Evolutionary conservation across 2,329 filamentous ascomycete genomes (phyloP), one percentile per base, ranked within the genome.

Genomic region (Neonectria punicea): DNA sequence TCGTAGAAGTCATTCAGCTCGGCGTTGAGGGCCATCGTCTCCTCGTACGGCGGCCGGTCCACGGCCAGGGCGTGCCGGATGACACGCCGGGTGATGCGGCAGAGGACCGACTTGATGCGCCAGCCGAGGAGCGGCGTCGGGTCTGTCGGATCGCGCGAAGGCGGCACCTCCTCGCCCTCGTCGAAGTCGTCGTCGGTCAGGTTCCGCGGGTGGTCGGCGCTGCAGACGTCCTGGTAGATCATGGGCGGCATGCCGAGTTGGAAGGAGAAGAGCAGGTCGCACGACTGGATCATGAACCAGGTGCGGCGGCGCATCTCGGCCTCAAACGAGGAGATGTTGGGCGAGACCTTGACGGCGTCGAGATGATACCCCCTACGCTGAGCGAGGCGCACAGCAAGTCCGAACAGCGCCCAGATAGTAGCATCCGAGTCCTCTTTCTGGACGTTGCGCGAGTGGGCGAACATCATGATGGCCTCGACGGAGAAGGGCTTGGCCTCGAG

Each of bases 221-320:
- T 84, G 68, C 79, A 84, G 34, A 82, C 80, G 14, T 80, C 79
- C n/a, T 83, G 78, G 54, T 82, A 78, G 53, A 86, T 79, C 59
- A 83, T 82, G n/a, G 82, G 77, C 1, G 85, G 84, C 72, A 87
- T 81, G 9, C 85, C 84, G n/a, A 85, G 80, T 73, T 87, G 84
- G 64, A 84, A 85, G 1, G 84, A 84, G 50, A 85, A 81, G 3
- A 86, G 67, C 5, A 83, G 74, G 68, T 87, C 85, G 18, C 82
- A 82, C 1, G 83, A 77, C 66, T 84, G 81, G 16, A 82, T 78
- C 67, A 82, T 78, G 56, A 84, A 80, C 83, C 85, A 87, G 2
- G 77, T 77, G 18, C 85, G 78, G 5, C 85, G 80, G 18, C 85
- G 81, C 78, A 87, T 84, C 74, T 87, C 85, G 20, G 78, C 82